Base-by-base conservation (phyloP, 1,139 yeast genomes). In the Yamadazyma friedrichii region DNA sequence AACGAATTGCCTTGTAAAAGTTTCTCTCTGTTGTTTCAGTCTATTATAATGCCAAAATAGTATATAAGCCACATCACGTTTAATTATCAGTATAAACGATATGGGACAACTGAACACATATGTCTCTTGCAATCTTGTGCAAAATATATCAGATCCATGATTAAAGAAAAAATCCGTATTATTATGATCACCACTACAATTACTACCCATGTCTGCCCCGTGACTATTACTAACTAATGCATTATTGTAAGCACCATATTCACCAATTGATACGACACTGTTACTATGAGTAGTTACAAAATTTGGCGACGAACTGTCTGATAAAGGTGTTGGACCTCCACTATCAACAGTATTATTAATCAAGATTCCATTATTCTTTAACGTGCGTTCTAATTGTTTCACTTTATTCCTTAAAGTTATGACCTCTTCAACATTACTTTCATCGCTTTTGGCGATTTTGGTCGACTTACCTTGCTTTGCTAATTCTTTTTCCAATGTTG, bases 401-500 rank as follows among this genome's bases (percentile, higher is more conserved):
- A 42, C 26, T 28, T 20, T 30, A 3, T 15, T 11, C 12, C 17
- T 26, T 16, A 42, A 33, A 6, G n/a, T 29, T 4, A 16, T 15
- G 9, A 42, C 24, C 29, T 44, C 42, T 9, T 38, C 38, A 9
- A 32, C 15, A n/a, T 17, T 33, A 9, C 28, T 40, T 11, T 33
- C 42, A 11, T 15, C 31, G 2, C 17, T 15, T 22, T 46, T 45
- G n/a, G 42, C 17, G 5, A 31, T 26, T 26, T 46, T 30, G n/a
- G 46, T 36, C 10, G 45, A 36, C 36, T 41, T 47, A 2, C 53
- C 54, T 28, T 51, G 54, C 36, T 50, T 50, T 9, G 44, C 47
- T 9, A 50, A 35, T 34, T 50, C 54, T 29, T 41, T 42, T 29
- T 51, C 54, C 10, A 51, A 30, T 3, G 48, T 48, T 11, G 54